Base-by-base conservation (phyloP, 2,329 filamentous ascomycete genomes). In the Alternaria sp. region DNA sequence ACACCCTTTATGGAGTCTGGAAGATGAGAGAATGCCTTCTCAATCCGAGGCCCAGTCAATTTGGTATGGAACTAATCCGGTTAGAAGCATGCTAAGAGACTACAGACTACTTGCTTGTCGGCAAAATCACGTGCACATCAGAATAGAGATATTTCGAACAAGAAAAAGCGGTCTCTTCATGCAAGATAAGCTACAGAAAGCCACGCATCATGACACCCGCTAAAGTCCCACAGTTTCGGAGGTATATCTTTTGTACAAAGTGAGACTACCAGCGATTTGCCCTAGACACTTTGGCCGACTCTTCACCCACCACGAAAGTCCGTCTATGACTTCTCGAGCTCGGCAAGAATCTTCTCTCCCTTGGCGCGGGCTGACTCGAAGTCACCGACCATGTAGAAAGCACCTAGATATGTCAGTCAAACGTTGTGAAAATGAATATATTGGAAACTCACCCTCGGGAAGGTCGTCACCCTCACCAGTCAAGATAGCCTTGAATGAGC, bases 261-360 rank as follows among this genome's bases (percentile, higher is more conserved):
- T 72, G 72, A 74, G 73, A 74, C 70, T 71, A 73, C 71, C 68
- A 72, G 70, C 75, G 73, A 61, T 73, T 63, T 70, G 71, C 72
- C 62, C 65, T 72, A 61, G 72, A 72, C 72, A 73, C 68, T 69
- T 67, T 77, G 72, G 71, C 75, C 69, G 69, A 71, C 71, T 72
- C 71, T 77, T 73, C 74, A 66, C 70, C 72, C 70, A 73, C 72
- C 71, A 71, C 70, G 67, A 67, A 64, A 57, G 59, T 49, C 56
- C 71, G 68, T 76, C 70, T 79, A 80, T 73, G 73, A 76, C 76
- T 80, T 79, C 77, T 96, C 92, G 78, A 98, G 88, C 79, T 98
- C 96, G 77, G 96, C 94, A 82, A 99, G 87, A 88, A 99, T 98
- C 93, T 98, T 97, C 90, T 97, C 94, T 87, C 95, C 96, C 93